A percentile compares a stretch with the other conserved stretches of the same genome.
These are phyloP conservation scores for Sherardia arvensis DNA, from an alignment of 257 asterid genomes.

Conservation along the genomic window DNA sequence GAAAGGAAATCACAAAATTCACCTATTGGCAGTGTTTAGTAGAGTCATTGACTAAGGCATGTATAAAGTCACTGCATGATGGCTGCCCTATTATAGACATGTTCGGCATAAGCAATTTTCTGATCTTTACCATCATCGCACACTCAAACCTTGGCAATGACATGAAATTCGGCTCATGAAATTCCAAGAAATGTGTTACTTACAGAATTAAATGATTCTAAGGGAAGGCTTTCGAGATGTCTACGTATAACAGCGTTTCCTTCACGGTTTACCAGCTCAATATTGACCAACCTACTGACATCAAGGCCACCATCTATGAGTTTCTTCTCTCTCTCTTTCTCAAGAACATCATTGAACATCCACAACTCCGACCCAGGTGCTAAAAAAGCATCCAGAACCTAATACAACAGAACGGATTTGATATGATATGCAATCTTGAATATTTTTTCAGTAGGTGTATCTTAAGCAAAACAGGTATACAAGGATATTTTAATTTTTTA, in stretches of 20 bases:
- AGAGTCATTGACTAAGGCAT: background rate
- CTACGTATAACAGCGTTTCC: constrained; percentile 88
- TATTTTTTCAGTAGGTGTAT: background rate
- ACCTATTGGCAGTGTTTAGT: background rate
- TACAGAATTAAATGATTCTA: constrained; percentile 84
- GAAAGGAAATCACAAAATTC: constrained; percentile 5
- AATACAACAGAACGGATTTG: background rate
- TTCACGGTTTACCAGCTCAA: constrained; percentile 67
- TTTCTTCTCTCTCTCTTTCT: constrained; percentile 66
- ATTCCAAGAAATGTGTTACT: constrained; percentile 22
- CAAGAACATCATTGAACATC: constrained; percentile 88
- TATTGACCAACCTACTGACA: constrained; percentile 51
- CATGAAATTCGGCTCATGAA: background rate
- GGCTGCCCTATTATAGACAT: background rate
- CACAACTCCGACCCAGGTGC: constrained; percentile 79
- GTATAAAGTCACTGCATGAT: background rate
- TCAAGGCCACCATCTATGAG: constrained; percentile 83
- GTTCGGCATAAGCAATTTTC: background rate
- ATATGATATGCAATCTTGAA: background rate
- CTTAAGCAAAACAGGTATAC: background rate
- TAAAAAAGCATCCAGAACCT: constrained; percentile 86
- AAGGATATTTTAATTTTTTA: background rate
- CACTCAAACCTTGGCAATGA: background rate
- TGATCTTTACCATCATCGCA: background rate
- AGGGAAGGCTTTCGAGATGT: constrained; percentile 83